Evolutionary conservation across 1,284 basidiomycete species (phyloP), one percentile per base, ranked within the genome.

Genomic region (Leccinum pachyderme): DNA sequence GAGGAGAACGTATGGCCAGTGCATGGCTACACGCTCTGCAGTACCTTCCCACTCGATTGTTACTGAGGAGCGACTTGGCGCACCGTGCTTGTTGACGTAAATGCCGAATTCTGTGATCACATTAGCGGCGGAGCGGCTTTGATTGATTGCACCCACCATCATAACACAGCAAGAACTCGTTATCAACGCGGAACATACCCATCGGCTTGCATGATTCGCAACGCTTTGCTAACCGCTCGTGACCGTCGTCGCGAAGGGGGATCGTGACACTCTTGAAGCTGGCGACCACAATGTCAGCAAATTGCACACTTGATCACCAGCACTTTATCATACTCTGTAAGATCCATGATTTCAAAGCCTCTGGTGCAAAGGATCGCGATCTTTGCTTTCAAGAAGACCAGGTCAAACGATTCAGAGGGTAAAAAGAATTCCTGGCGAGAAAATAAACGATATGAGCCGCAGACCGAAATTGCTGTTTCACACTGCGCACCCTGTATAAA

Each of bases 331-430:
- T 70, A 93, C 93, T 93, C 87, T 3, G 84, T 83, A 32, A 98
- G 78, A 69, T 97, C 91, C 91, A 98, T 97, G 64, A 98, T 96
- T 74, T 96, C 93, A 65, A 98, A 96, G n/a, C 93, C 94, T 66
- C 91, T 94, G 2, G 89, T 83, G 63, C 94, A 95, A 31, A 96
- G 81, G 55, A 99, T 90, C 5, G 93, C 93, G 56, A 99, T 87
- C 73, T 89, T 92, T 28, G 90, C 87, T 69, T 93, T 93, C 57
- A 97, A 78, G 77, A 98, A 98, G 63, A 95, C 87, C 49, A 98
- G 78, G 63, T 91, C 89, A 59, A 85, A 90, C 0, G 93, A 91
- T 66, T 96, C 94, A 0, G 89, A 92, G 0, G 92, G 89, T 47
- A 97, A 77, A 79, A 93, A 93, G 76, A 98, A 98, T 69, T 95